Base-by-base conservation (phyloP, 139 green algal species). In the Chlorella sp. region DNA sequence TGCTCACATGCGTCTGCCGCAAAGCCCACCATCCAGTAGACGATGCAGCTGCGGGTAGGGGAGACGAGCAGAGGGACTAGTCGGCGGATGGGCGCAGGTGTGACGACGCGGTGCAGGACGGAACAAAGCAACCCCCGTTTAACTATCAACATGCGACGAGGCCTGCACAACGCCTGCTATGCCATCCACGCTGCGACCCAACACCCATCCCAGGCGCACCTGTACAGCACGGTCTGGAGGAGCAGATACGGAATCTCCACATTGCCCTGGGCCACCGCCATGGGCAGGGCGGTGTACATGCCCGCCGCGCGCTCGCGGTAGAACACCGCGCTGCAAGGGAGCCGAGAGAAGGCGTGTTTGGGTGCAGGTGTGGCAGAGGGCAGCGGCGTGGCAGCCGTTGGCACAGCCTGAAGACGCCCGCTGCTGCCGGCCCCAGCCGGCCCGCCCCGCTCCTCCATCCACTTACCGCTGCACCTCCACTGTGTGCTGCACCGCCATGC, bases 221-320 rank as follows among this genome's bases (percentile, higher is more conserved):
- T 40, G 48, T 40, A 96, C 17, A 96, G n/a, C 19, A 94, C 32
- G 1, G 75, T 64, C 82, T 92, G 89, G 26, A 86, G 70, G 44
- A 86, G 13, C 9, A 92, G 38, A 81, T 86, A 92, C 1, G 89
- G 89, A 0, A 92, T 34, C 76, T 92, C 89, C 36, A 92, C 85
- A 9, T 84, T 76, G 20, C 69, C 81, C 51, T 91, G 84, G 5
- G 90, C 90, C 30, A 94, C 82, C 20, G 86, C 65, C 69, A 92
- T 92, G 1, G 91, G 88, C 40, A 90, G 60, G 9, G 74, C 9
- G 38, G 51, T 70, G 43, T 94, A 94, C 62, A 86, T 89, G 43
- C 86, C 86, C 14, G 86, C 86, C 3, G 84, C 88, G 5, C 73
- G 77, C 77, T 91, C 88, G 4, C 88, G 72, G 78, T 86, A 90